A percentile compares a stretch with the other conserved stretches of the same genome.
Conservation (phyloP, 179 eudicot genomes). For the Silene coronaria region DNA sequence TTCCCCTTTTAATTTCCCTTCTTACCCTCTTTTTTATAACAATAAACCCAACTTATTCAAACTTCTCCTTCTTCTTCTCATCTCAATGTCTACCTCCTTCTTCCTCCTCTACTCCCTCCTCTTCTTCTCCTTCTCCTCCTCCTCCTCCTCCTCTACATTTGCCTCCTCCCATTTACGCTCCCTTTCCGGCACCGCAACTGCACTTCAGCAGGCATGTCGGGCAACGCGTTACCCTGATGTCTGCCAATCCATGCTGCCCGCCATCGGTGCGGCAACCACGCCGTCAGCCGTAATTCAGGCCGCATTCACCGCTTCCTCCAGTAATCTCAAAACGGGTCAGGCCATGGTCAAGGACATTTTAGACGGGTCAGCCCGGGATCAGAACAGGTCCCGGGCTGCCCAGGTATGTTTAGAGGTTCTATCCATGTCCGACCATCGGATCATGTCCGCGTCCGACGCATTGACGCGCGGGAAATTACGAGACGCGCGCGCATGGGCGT, state of each 20-base stretch:
- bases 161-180: not conserved
- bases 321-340: slow-evolving; percentile 38
- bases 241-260: slow-evolving; percentile 34
- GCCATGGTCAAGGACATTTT: slow-evolving; percentile 45
- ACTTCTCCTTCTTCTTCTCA: slow-evolving; percentile 10
- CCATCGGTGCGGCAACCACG: slow-evolving; percentile 2
- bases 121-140: slow-evolving; percentile 26
- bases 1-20: too few relatives aligned
- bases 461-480: slow-evolving; percentile 33
- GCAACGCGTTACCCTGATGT: slow-evolving; percentile 49
- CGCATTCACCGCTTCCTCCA: slow-evolving; percentile 17
- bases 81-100: slow-evolving; percentile 30
- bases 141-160: slow-evolving; percentile 25
- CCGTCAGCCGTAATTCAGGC: not conserved
- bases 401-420: slow-evolving; percentile 51
- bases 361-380: slow-evolving; percentile 33
- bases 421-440: slow-evolving; percentile 31
- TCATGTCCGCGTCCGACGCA: slow-evolving; percentile 27
- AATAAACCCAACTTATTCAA: not conserved
- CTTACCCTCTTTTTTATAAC: too few relatives aligned
- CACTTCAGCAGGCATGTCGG: slow-evolving; percentile 40
- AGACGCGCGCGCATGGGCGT: slow-evolving; percentile 70
- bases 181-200: not conserved
- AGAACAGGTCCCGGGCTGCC: slow-evolving; percentile 53
- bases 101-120: slow-evolving; percentile 31